Percentiles rank a stretch among this genome's conserved stretches.
Conservation (phyloP, 371 early-diverging fungal genomes). For the Apophysomyces elegans region DNA sequence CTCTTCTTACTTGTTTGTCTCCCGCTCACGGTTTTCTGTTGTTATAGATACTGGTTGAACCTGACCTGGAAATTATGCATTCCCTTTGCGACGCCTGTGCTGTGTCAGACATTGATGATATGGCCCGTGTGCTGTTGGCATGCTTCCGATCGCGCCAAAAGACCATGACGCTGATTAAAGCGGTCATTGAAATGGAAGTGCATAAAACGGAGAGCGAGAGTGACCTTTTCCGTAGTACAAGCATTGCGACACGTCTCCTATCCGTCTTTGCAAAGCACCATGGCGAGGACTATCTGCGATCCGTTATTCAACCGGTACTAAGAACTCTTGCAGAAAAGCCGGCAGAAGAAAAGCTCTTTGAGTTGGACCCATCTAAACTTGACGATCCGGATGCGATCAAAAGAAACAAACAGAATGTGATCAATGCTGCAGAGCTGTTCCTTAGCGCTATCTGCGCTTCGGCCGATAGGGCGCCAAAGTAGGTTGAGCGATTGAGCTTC, state of each 20-base stretch:
- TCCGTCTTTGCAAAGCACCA: constrained; percentile 82
- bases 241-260: constrained; percentile 87
- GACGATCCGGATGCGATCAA: constrained; percentile 63
- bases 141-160: constrained; percentile 82
- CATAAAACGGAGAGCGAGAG: constrained; percentile 80
- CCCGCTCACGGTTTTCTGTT: too few relatives aligned
- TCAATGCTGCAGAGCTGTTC: constrained; percentile 74
- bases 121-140: constrained; percentile 76
- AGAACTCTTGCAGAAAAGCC: constrained; percentile 55
- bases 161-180: constrained; percentile 74
- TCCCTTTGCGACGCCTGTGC: constrained; percentile 88
- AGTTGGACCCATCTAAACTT: constrained; percentile 84
- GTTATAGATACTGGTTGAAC: constrained; percentile 58
- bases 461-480: constrained; percentile 67
- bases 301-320: constrained; percentile 79
- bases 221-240: constrained; percentile 90
- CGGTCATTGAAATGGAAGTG: constrained; percentile 86
- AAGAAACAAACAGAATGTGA: constrained; percentile 81
- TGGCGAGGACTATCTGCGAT: constrained; percentile 83
- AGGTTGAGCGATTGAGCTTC: neutral
- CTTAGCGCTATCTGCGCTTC: constrained; percentile 86
- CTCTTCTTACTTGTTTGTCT: neutral
- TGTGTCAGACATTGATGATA: constrained; percentile 86
- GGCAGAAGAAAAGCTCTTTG: constrained; percentile 64
- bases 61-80: constrained; percentile 74